These are phyloP conservation scores for Neonectria ditissima DNA, from an alignment of 2,329 filamentous ascomycete genomes.

Conservation along the genomic window DNA sequence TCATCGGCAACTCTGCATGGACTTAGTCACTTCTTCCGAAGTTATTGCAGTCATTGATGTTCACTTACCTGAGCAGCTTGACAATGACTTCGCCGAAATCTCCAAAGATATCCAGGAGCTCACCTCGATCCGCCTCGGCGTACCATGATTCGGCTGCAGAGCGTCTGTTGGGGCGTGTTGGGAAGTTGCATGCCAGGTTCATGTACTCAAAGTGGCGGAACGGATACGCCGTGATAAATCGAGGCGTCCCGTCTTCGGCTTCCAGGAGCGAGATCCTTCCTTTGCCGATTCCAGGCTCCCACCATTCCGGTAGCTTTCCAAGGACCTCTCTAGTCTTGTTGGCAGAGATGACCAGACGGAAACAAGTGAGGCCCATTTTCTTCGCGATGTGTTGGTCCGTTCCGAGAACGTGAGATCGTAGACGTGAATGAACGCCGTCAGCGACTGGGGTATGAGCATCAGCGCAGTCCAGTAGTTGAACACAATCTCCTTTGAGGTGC, in stretches of 20 bases:
- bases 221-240: slow-evolving; percentile 19
- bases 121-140: slow-evolving; percentile 12
- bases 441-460: not conserved
- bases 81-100: slow-evolving; percentile 15
- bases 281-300: slow-evolving; percentile 10
- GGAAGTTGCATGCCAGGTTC: slow-evolving; percentile 22
- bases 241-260: slow-evolving; percentile 15
- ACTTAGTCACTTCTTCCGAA: not conserved
- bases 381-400: slow-evolving; percentile 7
- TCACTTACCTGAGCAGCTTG: slow-evolving; percentile 8
- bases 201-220: slow-evolving; percentile 17
- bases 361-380: slow-evolving; percentile 21
- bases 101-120: slow-evolving; percentile 15
- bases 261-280: slow-evolving; percentile 15
- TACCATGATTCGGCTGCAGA: slow-evolving; percentile 14
- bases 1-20: slow-evolving; percentile 10
- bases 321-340: slow-evolving; percentile 10
- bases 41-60: too few species aligned
- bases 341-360: slow-evolving; percentile 11
- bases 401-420: slow-evolving; percentile 4
- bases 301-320: slow-evolving; percentile 18
- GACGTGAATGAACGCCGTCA: slow-evolving; percentile 16
- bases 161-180: slow-evolving; percentile 12
- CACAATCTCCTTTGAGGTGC: not conserved
- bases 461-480: not conserved